phyloP scores from a whole-genome alignment of 805 yeast species.

The Lipomyces chichibuensis region DNA sequence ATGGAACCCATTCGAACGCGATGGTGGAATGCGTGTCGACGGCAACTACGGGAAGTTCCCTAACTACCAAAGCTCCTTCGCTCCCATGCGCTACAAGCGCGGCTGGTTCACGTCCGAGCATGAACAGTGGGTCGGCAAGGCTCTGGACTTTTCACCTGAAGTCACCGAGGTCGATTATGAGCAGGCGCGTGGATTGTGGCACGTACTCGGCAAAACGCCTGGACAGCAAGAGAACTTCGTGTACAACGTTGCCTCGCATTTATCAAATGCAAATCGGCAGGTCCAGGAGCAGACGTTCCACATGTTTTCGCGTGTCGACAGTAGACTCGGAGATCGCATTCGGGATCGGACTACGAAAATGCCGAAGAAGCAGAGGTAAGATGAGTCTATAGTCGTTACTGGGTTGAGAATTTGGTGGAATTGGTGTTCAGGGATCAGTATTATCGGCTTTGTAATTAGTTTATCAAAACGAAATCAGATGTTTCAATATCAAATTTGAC shows the following conservation, averaged over 20 bases:
- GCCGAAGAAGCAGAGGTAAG: slow-evolving; percentile 5
- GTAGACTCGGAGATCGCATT: slow-evolving; percentile 67
- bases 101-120: slow-evolving; percentile 53
- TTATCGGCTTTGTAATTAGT: background rate
- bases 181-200: slow-evolving; percentile 79
- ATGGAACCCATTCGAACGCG: slow-evolving; percentile 56
- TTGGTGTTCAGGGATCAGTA: background rate
- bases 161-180: slow-evolving; percentile 68
- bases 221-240: slow-evolving; percentile 85
- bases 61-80: slow-evolving; percentile 46
- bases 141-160: slow-evolving; percentile 62
- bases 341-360: slow-evolving; percentile 41
- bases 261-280: slow-evolving; percentile 62
- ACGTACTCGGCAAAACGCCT: slow-evolving; percentile 72
- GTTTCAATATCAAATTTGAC: background rate
- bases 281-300: slow-evolving; percentile 80
- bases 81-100: slow-evolving; percentile 39
- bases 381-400: background rate
- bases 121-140: slow-evolving; percentile 82
- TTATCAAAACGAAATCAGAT: background rate
- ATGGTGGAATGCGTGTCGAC: slow-evolving; percentile 58
- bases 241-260: slow-evolving; percentile 81
- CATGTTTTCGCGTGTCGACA: slow-evolving; percentile 73
- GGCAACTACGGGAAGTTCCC: slow-evolving; percentile 56
- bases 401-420: background rate